Evolutionary conservation across 305 asterid genomes (phyloP).

Genomic region (Rubia tinctorum): DNA sequence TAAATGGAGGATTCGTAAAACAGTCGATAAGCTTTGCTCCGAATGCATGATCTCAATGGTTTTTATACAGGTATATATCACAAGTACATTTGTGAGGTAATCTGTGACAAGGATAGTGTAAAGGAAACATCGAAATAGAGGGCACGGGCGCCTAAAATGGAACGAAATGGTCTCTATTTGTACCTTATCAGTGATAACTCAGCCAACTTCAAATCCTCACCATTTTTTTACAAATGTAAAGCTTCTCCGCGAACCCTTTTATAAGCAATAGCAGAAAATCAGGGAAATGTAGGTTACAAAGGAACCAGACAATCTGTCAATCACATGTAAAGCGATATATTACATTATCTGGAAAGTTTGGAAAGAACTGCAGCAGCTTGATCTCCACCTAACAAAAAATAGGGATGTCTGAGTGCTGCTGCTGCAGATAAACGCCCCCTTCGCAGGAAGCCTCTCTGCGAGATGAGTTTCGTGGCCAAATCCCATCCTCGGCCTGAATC

Average conservation of each 20-base stretch:
- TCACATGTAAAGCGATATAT: background rate
- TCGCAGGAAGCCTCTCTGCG: slow-evolving; percentile 57
- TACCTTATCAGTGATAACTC: background rate
- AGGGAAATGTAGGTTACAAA: background rate
- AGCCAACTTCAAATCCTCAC: background rate
- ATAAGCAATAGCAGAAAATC: background rate
- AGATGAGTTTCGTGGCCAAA: slow-evolving; percentile 76
- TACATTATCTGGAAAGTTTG: slow-evolving; percentile 33
- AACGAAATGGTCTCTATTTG: background rate
- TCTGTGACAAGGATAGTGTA: background rate
- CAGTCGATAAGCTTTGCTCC: background rate
- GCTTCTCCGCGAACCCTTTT: background rate
- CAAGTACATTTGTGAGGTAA: background rate
- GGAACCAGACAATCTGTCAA: background rate
- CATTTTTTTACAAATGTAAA: background rate
- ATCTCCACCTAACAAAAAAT: slow-evolving; percentile 87
- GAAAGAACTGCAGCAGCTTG: slow-evolving; percentile 92
- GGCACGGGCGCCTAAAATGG: background rate
- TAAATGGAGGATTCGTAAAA: background rate
- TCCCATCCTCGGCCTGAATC: slow-evolving; percentile 99
- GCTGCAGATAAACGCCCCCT: slow-evolving; percentile 78
- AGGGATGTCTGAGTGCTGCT: slow-evolving; percentile 93
- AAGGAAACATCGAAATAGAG: background rate
- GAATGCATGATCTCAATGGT: background rate
- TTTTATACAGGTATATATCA: background rate